Conservation (phyloP, 2,329 filamentous ascomycete species). For the Trichoderma cornu-damae region DNA sequence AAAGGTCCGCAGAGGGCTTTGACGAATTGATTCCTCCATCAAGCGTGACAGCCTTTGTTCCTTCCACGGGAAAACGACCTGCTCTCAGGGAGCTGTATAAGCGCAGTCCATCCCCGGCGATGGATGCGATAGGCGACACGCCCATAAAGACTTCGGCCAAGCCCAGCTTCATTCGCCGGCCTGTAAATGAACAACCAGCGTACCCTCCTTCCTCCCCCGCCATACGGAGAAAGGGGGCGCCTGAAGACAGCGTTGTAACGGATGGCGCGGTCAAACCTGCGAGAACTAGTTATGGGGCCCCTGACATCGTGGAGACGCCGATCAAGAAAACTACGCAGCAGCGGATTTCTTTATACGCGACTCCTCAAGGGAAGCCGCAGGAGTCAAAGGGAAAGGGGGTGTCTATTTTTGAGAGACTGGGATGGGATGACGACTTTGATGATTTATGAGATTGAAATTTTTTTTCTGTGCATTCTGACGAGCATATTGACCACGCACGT, state of each 20-base stretch:
- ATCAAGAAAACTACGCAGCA: conserved; percentile 31
- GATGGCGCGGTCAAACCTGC: conserved; percentile 19
- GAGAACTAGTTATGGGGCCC: conserved; percentile 13
- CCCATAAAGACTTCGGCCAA: conserved; percentile 27
- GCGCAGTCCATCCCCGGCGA: conserved; percentile 28
- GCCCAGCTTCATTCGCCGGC: conserved; percentile 29
- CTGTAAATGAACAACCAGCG: conserved; percentile 25
- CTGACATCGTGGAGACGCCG: conserved; percentile 37
- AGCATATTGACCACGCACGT: conserved; percentile 13
- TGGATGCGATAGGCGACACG: conserved; percentile 30
- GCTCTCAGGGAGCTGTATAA: conserved; percentile 31
- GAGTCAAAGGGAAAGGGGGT: conserved; percentile 27
- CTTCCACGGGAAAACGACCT: conserved; percentile 38
- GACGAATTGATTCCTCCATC: conserved; percentile 36
- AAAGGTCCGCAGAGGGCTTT: conserved; percentile 23
- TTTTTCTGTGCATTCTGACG: conserved; percentile 5
- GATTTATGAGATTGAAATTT: conserved; percentile 32
- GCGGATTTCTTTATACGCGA: conserved; percentile 19
- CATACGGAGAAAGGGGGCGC: conserved; percentile 25
- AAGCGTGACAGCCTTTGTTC: conserved; percentile 35
- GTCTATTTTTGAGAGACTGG: conserved; percentile 51
- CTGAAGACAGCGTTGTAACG: conserved; percentile 20
- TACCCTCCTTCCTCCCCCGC: conserved; percentile 37
- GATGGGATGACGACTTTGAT: conserved; percentile 56
- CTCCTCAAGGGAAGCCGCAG: conserved; percentile 19